Base-by-base conservation (phyloP, 352 stramenopile species). In the Pythium phragmitis region DNA sequence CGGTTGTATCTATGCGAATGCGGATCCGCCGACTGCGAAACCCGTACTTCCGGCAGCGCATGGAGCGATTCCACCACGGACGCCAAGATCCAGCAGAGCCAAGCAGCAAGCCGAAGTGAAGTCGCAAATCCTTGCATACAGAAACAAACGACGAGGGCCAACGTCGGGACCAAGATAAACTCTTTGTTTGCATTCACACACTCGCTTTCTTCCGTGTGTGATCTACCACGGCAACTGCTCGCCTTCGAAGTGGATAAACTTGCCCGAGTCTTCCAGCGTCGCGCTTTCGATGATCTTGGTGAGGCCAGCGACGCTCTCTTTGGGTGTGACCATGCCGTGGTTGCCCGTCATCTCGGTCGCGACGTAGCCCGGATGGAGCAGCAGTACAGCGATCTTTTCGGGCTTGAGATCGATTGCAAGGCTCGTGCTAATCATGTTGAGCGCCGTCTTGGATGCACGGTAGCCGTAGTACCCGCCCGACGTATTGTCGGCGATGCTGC, bases 381-480 rank as follows among this genome's bases (percentile, higher is more conserved):
- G 65, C 11, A 88, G 39, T 11, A 70, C 58, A 0, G 47, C 51
- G 45, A 90, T 82, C 11, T 74, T 79, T 42, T 83, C 57, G 16
- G 52, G 41, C 59, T 78, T 69, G 1, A 88, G 64, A 28, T 90
- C 77, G 4, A 76, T 50, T 14, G 72, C 59, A 28, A 90, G 45
- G 30, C 49, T 71, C 53, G 65, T 69, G 56, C 71, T 85, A 43
- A 88, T 52, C 72, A 80, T 87, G 67, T 94, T 94, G 33, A 89
- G 60, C 13, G 82, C 85, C 2, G 80, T 52, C 60, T 92, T 91
- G 37, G 77, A 88, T 46, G 83, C 75, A 34, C 78, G 69, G 60
- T 94, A 92, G 53, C 76, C 82, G 63, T 89, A 91, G 37, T 69
- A 66, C 17, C 62, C 69, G 28, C 82, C 75, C 33, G 39, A 67